Conservation (phyloP, 179 eudicot genomes). For the Patellifolia procumbens region DNA sequence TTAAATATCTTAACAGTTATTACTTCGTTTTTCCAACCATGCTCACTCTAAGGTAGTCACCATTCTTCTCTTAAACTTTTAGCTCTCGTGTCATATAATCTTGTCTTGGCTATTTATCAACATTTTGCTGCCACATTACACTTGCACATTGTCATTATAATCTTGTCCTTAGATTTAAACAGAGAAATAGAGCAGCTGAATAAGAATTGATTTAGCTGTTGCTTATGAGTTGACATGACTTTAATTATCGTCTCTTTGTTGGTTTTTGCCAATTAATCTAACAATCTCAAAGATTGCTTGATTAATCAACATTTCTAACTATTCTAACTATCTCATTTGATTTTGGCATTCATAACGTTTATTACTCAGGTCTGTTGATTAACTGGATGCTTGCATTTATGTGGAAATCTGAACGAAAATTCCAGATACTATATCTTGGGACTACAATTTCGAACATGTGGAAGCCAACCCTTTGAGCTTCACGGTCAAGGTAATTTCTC, state of each 20-base stretch:
- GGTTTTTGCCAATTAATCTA: not conserved
- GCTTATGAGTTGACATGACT: not conserved
- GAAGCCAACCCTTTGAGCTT: conserved; percentile 82
- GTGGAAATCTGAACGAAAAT: conserved; percentile 95
- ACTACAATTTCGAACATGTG: conserved; percentile 86
- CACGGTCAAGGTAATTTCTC: conserved; percentile 73
- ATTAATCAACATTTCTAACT: not conserved
- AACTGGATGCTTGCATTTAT: conserved; percentile 75
- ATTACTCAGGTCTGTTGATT: conserved; percentile 69
- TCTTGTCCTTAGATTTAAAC: not conserved
- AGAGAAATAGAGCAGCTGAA: not conserved
- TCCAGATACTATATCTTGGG: conserved; percentile 90
- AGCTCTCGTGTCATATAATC: not conserved
- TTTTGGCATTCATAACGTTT: conserved; percentile 9
- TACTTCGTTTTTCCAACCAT: not conserved
- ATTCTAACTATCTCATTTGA: not conserved
- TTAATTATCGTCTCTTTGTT: not conserved
- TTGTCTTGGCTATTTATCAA: not conserved
- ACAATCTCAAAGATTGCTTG: not conserved
- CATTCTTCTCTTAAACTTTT: not conserved
- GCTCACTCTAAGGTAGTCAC: not conserved
- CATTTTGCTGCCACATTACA: not conserved
- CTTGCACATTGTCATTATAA: not conserved
- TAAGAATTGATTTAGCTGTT: not conserved
- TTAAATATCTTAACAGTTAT: not conserved